These are phyloP conservation scores for Phalaenopsis aphrodite DNA, from an alignment of 106 monocot species.

Conservation along the genomic window DNA sequence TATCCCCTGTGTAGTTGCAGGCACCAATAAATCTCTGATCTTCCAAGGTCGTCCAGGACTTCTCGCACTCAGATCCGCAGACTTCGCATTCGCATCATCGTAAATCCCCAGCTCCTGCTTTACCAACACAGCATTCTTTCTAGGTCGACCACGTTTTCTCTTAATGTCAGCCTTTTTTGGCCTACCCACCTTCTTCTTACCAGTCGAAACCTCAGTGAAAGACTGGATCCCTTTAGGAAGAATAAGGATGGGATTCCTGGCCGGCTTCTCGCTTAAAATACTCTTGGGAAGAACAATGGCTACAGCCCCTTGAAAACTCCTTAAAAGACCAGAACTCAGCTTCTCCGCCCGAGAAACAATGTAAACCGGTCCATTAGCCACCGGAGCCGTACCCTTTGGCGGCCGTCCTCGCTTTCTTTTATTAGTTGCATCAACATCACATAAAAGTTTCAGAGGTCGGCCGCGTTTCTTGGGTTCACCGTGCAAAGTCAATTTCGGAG, in stretches of 20 bases:
- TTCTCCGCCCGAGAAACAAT: background rate
- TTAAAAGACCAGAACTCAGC: background rate
- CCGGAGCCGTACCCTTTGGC: background rate
- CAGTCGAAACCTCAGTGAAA: background rate
- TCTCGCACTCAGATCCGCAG: background rate
- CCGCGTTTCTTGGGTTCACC: background rate
- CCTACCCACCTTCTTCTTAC: slow-evolving; percentile 1
- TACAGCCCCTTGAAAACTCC: background rate
- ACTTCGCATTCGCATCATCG: background rate
- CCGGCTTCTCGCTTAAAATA: background rate
- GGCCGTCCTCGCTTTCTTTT: slow-evolving; percentile 9
- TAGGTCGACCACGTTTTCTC: slow-evolving; percentile 13
- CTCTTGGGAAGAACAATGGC: slow-evolving; percentile 7
- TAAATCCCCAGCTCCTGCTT: background rate
- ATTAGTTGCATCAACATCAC: background rate
- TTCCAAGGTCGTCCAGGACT: slow-evolving; percentile 10
- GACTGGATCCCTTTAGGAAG: background rate
- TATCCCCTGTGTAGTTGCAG: background rate
- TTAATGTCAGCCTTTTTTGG: background rate
- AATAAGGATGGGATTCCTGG: background rate
- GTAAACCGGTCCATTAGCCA: background rate
- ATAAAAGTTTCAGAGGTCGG: slow-evolving; percentile 4
- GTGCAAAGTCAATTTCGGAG: background rate
- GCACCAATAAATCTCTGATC: background rate
- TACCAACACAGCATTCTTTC: background rate